Conservation (phyloP, 2,329 filamentous ascomycete genomes). For the Lachnellula hyalina region DNA sequence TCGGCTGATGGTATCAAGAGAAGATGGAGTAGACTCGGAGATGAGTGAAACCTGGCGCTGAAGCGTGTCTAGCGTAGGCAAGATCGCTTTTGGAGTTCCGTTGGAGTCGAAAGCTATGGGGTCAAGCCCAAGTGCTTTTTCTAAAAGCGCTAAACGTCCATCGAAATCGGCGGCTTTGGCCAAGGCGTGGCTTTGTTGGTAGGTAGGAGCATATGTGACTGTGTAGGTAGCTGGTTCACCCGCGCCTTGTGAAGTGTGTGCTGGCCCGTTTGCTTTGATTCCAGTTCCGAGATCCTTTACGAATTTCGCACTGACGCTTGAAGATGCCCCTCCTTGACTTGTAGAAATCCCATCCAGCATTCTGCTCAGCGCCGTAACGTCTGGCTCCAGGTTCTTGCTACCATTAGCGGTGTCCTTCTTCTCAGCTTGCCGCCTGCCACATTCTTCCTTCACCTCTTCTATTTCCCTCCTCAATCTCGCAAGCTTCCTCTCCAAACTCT, state of each 20-base stretch:
- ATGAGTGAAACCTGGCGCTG: conserved; percentile 76
- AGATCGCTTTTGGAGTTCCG: conserved; percentile 60
- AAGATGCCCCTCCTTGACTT: conserved; percentile 11
- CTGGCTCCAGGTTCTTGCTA: conserved; percentile 42
- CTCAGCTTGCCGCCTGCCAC: conserved; percentile 48
- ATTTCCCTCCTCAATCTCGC: conserved; percentile 79
- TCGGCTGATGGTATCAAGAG: conserved; percentile 66
- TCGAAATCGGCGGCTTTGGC: conserved; percentile 86
- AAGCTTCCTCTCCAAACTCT: conserved; percentile 72
- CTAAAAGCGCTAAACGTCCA: conserved; percentile 68
- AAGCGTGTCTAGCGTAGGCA: conserved; percentile 75
- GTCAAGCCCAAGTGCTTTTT: conserved; percentile 75
- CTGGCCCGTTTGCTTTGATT: conserved; percentile 25
- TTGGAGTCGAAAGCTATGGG: conserved; percentile 57
- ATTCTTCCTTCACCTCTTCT: conserved; percentile 61
- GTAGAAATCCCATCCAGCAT: conserved; percentile 62
- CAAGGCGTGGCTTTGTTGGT: conserved; percentile 65
- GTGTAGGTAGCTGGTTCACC: conserved; percentile 50
- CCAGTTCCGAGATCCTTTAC: conserved; percentile 26
- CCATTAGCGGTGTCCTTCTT: conserved; percentile 36
- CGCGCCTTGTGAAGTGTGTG: conserved; percentile 19
- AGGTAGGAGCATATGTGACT: conserved; percentile 58
- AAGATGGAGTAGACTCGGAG: conserved; percentile 64
- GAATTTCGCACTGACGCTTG: conserved; percentile 22
- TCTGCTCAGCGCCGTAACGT: conserved; percentile 64